These are phyloP conservation scores for Diphasiastrum complanatum DNA, from an alignment of 83 land plant genomes.

Conservation along the genomic window DNA sequence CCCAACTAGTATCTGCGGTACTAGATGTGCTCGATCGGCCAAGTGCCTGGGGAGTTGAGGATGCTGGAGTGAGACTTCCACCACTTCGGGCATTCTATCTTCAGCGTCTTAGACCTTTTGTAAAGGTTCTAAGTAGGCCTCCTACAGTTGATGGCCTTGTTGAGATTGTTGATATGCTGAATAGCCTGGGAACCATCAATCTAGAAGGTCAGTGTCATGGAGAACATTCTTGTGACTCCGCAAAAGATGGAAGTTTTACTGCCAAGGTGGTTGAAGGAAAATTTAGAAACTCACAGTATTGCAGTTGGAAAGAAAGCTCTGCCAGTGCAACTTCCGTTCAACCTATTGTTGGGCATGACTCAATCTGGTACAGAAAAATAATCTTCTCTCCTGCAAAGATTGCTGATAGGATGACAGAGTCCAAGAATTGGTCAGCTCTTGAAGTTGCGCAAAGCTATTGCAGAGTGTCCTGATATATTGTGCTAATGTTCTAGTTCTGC, in stretches of 20 bases:
- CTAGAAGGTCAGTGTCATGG: neutral
- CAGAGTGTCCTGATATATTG: no score
- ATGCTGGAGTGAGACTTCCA: slow-evolving; percentile 14
- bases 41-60: slow-evolving; percentile 8
- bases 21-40: slow-evolving; percentile 6
- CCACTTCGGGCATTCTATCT: slow-evolving; percentile 15
- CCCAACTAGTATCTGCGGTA: slow-evolving; percentile 22
- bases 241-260: neutral
- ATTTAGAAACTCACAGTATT: no score
- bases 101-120: slow-evolving; percentile 8
- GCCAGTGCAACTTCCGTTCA: no score
- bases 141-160: slow-evolving; percentile 15
- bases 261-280: no score
- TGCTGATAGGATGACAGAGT: no score
- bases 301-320: no score
- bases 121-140: slow-evolving; percentile 5
- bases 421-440: neutral
- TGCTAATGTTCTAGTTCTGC: neutral
- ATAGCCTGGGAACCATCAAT: neutral
- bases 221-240: neutral
- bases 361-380: no score
- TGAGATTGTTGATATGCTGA: slow-evolving; percentile 17
- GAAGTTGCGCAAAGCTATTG: neutral
- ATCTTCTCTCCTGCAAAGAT: no score
- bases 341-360: no score